Evolutionary conservation across 1,284 basidiomycete genomes (phyloP).

Genomic region (Trametes versicolor): DNA sequence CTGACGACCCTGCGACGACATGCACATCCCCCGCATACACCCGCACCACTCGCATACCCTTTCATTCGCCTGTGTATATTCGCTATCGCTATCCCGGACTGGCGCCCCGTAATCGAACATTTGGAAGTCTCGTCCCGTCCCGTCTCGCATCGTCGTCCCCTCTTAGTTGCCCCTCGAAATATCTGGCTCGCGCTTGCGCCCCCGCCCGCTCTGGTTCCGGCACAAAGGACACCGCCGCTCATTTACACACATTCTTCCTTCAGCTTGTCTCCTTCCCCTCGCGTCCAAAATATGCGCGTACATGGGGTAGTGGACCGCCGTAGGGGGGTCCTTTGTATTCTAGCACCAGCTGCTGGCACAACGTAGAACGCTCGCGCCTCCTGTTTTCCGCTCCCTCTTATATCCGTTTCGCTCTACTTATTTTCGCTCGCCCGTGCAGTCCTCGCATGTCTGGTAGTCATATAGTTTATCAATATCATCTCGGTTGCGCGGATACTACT

Average conservation of each 20-base stretch:
- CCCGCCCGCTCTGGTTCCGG: slow-evolving; percentile 37
- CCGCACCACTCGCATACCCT: slow-evolving; percentile 31
- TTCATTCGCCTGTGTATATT: slow-evolving; percentile 36
- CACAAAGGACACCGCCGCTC: slow-evolving; percentile 40
- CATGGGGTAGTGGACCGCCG: background rate
- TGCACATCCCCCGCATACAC: slow-evolving; percentile 26
- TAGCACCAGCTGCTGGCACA: slow-evolving; percentile 24
- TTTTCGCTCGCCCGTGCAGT: slow-evolving; percentile 4
- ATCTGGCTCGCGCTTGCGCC: slow-evolving; percentile 22
- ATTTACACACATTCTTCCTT: slow-evolving; percentile 19
- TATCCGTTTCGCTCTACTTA: slow-evolving; percentile 8
- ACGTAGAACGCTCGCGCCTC: slow-evolving; percentile 25
- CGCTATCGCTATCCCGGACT: slow-evolving; percentile 34
- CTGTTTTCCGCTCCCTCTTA: slow-evolving; percentile 6
- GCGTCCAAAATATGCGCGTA: background rate
- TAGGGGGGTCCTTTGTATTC: slow-evolving; percentile 6
- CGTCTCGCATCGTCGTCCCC: background rate
- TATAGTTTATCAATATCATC: slow-evolving; percentile 11
- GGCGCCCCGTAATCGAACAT: slow-evolving; percentile 31
- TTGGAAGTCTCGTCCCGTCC: slow-evolving; percentile 12
- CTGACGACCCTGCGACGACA: slow-evolving; percentile 30
- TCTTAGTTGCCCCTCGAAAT: background rate
- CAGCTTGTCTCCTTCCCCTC: background rate
- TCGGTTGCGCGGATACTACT: slow-evolving; percentile 1
- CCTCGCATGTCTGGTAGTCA: slow-evolving; percentile 9